Conservation (phyloP, 495 filamentous ascomycete species). For the Penicillium angulare region DNA sequence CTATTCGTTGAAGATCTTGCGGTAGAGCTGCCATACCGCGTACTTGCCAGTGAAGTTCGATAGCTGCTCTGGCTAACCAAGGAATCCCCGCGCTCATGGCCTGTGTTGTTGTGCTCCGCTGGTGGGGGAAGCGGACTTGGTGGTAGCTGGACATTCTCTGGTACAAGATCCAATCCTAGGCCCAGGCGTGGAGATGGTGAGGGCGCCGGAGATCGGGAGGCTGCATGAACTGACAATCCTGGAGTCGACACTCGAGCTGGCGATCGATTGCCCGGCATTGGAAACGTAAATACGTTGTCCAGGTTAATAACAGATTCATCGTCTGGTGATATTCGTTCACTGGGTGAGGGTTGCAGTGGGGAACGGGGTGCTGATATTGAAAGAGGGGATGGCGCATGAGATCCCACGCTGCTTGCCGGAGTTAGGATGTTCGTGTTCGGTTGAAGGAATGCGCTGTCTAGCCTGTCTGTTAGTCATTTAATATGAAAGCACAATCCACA, state of each 20-base stretch:
- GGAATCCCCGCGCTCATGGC: slow-evolving; percentile 33
- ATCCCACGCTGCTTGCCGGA: slow-evolving; percentile 56
- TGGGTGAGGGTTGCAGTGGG: slow-evolving; percentile 37
- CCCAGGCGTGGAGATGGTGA: slow-evolving; percentile 17
- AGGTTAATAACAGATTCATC: slow-evolving; percentile 40
- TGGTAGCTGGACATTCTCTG: slow-evolving; percentile 23
- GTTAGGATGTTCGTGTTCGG: slow-evolving; percentile 60
- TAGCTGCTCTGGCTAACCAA: slow-evolving; percentile 46
- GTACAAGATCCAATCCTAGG: slow-evolving; percentile 11
- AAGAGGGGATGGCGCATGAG: slow-evolving; percentile 59
- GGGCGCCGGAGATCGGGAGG: slow-evolving; percentile 16
- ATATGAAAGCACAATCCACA: too few relatives aligned
- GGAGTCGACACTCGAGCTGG: slow-evolving; percentile 28
- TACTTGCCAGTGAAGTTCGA: slow-evolving; percentile 43
- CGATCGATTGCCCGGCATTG: slow-evolving; percentile 42
- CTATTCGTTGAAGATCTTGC: slow-evolving; percentile 42
- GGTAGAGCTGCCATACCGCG: slow-evolving; percentile 37
- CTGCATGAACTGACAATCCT: slow-evolving; percentile 12
- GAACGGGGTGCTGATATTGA: slow-evolving; percentile 40
- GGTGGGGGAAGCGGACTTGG: slow-evolving; percentile 26
- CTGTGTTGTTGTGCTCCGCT: slow-evolving; percentile 1
- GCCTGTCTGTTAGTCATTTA: slow-evolving; percentile 10
- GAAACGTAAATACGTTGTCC: slow-evolving; percentile 65
- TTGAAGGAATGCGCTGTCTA: slow-evolving; percentile 62
- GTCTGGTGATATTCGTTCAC: slow-evolving; percentile 46